These are phyloP conservation scores for Takashimella koratensis DNA, from an alignment of 1,284 basidiomycete species.

Conservation along the genomic window DNA sequence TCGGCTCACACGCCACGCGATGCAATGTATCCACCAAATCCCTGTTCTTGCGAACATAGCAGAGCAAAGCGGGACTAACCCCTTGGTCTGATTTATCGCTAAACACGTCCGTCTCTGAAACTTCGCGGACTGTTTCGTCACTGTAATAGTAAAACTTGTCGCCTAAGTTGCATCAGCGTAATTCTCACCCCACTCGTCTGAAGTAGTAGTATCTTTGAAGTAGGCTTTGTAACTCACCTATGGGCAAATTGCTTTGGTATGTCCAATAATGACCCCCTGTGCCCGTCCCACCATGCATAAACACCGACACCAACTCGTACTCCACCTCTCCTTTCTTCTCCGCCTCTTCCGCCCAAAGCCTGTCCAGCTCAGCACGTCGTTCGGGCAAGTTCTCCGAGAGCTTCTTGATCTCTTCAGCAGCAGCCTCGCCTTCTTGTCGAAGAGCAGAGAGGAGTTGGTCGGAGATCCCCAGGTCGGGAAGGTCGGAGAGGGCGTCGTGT, in stretches of 20 bases:
- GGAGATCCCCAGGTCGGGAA: constrained; percentile 49
- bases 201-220: too few species aligned
- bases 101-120: constrained; percentile 39
- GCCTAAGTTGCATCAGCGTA: constrained; percentile 39
- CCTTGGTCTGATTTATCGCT: constrained; percentile 29
- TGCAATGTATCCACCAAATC: constrained; percentile 41
- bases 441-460: constrained; percentile 34
- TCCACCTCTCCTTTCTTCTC: constrained; percentile 52
- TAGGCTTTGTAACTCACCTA: constrained; percentile 28
- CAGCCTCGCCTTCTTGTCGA: constrained; percentile 54
- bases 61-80: constrained; percentile 48
- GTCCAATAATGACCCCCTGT: constrained; percentile 49
- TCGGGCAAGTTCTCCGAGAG: constrained; percentile 57
- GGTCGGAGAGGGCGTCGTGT: constrained; percentile 46
- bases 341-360: constrained; percentile 67
- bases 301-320: constrained; percentile 91
- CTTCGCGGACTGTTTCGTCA: constrained; percentile 68
- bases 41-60: constrained; percentile 45
- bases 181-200: background rate
- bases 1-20: constrained; percentile 21
- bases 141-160: constrained; percentile 95
- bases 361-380: constrained; percentile 69
- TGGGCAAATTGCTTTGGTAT: constrained; percentile 45
- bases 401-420: constrained; percentile 61
- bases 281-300: constrained; percentile 82